Percentiles rank a stretch among this genome's conserved stretches.
Conservation (phyloP, 345 rosid genomes). For the Citrus australasica region DNA sequence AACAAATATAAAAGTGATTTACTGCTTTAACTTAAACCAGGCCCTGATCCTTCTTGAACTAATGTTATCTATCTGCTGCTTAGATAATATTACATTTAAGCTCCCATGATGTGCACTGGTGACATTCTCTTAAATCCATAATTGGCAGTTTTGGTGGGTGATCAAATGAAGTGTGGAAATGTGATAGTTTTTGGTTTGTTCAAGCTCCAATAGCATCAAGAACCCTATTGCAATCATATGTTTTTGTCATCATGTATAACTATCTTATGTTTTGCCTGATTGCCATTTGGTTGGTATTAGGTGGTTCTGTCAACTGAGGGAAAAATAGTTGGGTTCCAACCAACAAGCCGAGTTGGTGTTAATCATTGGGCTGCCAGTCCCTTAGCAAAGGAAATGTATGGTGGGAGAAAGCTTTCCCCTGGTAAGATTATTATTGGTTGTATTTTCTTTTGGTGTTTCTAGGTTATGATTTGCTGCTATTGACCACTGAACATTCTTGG, state of each 20-base stretch:
- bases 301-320: conserved; percentile 65
- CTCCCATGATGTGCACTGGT: background rate
- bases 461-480: background rate
- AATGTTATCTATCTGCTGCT: background rate
- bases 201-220: background rate
- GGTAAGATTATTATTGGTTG: conserved; percentile 32
- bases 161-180: background rate
- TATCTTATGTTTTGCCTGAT: background rate
- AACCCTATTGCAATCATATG: background rate
- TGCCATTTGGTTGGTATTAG: conserved; percentile 31
- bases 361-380: conserved; percentile 81
- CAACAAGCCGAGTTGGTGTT: conserved; percentile 65
- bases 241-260: background rate
- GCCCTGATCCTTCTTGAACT: background rate
- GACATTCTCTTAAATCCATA: background rate
- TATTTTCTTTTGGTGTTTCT: background rate
- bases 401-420: conserved; percentile 54
- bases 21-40: background rate
- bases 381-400: conserved; percentile 65
- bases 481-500: conserved; percentile 4
- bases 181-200: background rate
- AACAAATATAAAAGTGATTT: background rate
- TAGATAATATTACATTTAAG: background rate
- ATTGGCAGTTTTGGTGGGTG: background rate
- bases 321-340: conserved; percentile 73